Conservation (phyloP, 768 basidiomycete species). For the Hygrophorus pudorinus region DNA sequence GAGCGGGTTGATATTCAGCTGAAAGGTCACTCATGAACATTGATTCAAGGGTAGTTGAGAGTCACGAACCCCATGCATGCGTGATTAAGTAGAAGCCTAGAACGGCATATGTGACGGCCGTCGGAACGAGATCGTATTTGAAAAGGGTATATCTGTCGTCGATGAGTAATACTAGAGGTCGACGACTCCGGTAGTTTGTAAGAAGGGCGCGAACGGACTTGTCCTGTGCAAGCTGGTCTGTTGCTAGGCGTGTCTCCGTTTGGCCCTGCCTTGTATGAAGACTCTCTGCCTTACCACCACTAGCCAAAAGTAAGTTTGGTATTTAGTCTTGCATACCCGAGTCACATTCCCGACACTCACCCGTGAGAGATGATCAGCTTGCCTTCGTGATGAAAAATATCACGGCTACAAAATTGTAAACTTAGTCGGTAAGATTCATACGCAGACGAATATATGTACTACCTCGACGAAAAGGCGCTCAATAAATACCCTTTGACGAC, state of each 20-base stretch:
- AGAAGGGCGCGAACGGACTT: slow-evolving; percentile 63
- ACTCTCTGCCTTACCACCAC: slow-evolving; percentile 64
- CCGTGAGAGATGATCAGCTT: slow-evolving; percentile 77
- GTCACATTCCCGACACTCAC: slow-evolving; percentile 29
- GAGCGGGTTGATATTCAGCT: slow-evolving; percentile 57
- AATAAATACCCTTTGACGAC: slow-evolving; percentile 69
- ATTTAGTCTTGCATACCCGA: slow-evolving; percentile 1
- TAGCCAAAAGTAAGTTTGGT: slow-evolving; percentile 16
- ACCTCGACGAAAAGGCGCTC: slow-evolving; percentile 62
- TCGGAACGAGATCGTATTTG: slow-evolving; percentile 52
- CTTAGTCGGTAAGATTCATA: neutral
- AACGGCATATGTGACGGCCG: slow-evolving; percentile 37
- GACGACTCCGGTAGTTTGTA: slow-evolving; percentile 39
- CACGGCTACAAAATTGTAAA: slow-evolving; percentile 38
- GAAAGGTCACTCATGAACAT: neutral
- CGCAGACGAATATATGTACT: slow-evolving; percentile 7
- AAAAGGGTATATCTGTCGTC: slow-evolving; percentile 69
- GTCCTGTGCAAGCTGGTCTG: slow-evolving; percentile 60
- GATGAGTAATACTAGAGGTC: slow-evolving; percentile 60
- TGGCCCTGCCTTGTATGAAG: slow-evolving; percentile 33
- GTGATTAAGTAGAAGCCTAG: slow-evolving; percentile 67
- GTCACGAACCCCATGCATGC: slow-evolving; percentile 54
- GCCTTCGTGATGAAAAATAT: slow-evolving; percentile 54
- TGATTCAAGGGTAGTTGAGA: slow-evolving; percentile 5
- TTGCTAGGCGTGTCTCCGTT: slow-evolving; percentile 31